These are phyloP conservation scores for Niveomyces coronatus DNA, from an alignment of 2,329 filamentous ascomycete species.

Conservation along the genomic window DNA sequence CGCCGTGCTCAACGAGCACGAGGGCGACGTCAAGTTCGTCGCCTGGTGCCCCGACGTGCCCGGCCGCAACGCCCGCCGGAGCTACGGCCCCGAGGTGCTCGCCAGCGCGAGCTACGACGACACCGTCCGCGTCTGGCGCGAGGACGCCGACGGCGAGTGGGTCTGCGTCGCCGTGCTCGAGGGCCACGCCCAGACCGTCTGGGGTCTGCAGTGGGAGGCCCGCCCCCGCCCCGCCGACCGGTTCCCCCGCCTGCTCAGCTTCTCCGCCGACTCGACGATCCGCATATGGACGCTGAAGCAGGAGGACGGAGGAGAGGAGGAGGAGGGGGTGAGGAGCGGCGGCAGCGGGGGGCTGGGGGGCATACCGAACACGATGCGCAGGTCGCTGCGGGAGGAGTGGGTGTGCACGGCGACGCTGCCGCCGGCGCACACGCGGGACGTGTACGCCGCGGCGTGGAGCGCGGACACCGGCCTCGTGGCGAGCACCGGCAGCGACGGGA, in stretches of 20 bases:
- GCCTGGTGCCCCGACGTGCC: constrained; percentile 73
- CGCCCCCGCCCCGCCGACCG: constrained; percentile 24
- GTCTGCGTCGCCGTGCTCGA: constrained; percentile 73
- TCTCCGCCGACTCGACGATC: constrained; percentile 72
- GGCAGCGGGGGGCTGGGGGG: constrained; percentile 36
- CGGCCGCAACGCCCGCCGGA: constrained; percentile 32
- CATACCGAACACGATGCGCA: constrained; percentile 85
- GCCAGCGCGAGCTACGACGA: constrained; percentile 93
- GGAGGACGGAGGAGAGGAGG: constrained; percentile 33
- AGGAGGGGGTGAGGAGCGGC: constrained; percentile 21
- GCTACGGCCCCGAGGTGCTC: constrained; percentile 58
- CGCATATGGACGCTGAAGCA: constrained; percentile 65
- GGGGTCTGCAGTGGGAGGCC: constrained; percentile 69
- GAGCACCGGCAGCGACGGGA: constrained; percentile 82
- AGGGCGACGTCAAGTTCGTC: constrained; percentile 90
- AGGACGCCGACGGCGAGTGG: constrained; percentile 87
- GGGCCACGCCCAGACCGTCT: constrained; percentile 79
- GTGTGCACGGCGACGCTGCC: constrained; percentile 67
- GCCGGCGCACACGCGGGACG: constrained; percentile 61
- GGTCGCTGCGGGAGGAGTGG: constrained; percentile 74
- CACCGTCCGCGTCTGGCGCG: constrained; percentile 77
- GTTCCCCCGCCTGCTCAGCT: constrained; percentile 63
- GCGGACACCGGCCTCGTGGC: constrained; percentile 64
- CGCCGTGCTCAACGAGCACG: constrained; percentile 87
- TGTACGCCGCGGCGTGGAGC: constrained; percentile 85